Evolutionary conservation across 2,329 filamentous ascomycete species (phyloP).

Genomic region (Didymella pomorum): DNA sequence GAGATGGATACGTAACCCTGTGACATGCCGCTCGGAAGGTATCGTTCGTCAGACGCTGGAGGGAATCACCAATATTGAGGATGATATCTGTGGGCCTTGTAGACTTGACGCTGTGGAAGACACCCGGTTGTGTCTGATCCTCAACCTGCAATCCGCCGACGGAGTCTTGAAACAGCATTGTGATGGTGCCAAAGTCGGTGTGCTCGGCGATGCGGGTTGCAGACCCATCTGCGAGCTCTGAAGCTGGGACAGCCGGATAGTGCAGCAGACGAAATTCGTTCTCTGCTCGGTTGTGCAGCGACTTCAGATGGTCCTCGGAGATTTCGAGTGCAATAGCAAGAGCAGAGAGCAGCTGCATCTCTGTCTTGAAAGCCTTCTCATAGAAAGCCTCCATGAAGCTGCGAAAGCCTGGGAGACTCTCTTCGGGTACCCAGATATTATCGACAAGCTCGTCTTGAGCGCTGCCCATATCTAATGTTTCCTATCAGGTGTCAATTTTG

Average conservation of each 20-base stretch:
- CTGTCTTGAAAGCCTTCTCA: constrained; percentile 12
- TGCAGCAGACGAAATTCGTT: constrained; percentile 28
- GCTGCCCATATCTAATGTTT: constrained; percentile 11
- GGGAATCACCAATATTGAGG: constrained; percentile 53
- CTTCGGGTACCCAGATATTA: constrained; percentile 5
- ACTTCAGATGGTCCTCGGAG: constrained; percentile 2
- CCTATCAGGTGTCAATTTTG: neutral
- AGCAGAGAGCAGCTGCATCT: constrained; percentile 18
- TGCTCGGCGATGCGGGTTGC: constrained; percentile 25
- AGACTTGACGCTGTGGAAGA: constrained; percentile 8
- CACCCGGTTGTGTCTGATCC: constrained; percentile 28
- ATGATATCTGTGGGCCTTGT: constrained; percentile 40
- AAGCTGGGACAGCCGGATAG: constrained; percentile 25
- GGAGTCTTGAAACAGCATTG: constrained; percentile 45
- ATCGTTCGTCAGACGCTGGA: constrained; percentile 53
- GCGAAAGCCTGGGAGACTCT: constrained; percentile 23
- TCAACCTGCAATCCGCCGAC: constrained; percentile 46
- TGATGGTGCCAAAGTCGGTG: constrained; percentile 39
- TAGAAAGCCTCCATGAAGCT: constrained; percentile 26
- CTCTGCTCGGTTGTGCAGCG: constrained; percentile 14
- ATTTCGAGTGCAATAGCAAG: constrained; percentile 21
- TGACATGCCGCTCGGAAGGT: constrained; percentile 48
- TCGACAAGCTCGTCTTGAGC: constrained; percentile 7
- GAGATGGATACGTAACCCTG: constrained; percentile 33
- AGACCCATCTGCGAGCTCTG: constrained; percentile 9